Evolutionary conservation across 148 eudicot genomes (phyloP).

Genomic region (Vaccinium corymbosum): DNA sequence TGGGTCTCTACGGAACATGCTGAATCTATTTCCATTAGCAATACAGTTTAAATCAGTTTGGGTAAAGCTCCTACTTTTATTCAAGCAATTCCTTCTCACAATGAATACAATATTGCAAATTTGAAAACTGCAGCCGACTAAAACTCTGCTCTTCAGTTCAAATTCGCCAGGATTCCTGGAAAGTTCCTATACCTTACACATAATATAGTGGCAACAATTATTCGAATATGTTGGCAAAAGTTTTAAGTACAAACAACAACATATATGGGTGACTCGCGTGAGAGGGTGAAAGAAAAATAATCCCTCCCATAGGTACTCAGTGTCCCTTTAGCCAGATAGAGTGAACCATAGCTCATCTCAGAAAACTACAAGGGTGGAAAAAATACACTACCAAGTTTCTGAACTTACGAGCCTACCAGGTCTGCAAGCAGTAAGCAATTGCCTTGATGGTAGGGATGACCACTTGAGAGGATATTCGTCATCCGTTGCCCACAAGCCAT

Average conservation of each 20-base stretch:
- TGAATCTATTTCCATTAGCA: too few relatives aligned
- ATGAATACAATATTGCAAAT: neutral
- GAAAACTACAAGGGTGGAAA: neutral
- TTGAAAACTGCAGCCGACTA: neutral
- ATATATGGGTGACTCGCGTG: neutral
- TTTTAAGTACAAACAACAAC: neutral
- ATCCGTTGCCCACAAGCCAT: neutral
- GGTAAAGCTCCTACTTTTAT: neutral
- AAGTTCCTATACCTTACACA: neutral
- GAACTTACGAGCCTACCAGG: neutral
- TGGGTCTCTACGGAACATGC: too few relatives aligned
- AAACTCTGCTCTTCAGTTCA: neutral
- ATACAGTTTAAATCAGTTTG: too few relatives aligned
- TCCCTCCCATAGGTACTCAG: slow-evolving; percentile 7
- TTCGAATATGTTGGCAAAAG: neutral
- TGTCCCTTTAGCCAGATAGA: neutral
- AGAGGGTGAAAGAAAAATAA: slow-evolving; percentile 10
- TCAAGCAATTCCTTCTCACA: neutral
- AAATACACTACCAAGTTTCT: neutral
- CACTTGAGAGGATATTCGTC: neutral
- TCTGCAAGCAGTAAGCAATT: neutral
- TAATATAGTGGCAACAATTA: neutral
- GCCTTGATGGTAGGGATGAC: neutral
- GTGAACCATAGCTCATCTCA: neutral
- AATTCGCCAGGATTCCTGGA: too few relatives aligned